phyloP scores from a whole-genome alignment of 139 green algal genomes.

The Chlamydomonas schloesseri region DNA sequence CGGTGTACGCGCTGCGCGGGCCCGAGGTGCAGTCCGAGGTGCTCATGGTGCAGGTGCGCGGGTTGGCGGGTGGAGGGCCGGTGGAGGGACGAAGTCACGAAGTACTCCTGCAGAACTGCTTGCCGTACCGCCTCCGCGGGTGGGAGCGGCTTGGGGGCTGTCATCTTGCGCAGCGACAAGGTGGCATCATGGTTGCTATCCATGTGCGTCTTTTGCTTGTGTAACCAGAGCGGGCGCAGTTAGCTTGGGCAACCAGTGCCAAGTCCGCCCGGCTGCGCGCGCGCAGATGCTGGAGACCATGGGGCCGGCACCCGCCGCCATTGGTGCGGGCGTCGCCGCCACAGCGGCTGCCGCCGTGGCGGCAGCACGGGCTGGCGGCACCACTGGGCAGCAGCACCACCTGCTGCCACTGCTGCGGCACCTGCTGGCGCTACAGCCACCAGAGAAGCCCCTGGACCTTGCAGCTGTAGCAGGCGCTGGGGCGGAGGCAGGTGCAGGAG shows the following conservation, averaged over 20 bases:
- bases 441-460: neutral
- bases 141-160: no score
- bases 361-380: neutral
- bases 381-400: neutral
- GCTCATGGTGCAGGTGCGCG: conserved; percentile 50
- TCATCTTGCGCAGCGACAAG: no score
- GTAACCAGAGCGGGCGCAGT: no score
- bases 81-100: no score
- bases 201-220: no score
- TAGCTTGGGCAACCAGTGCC: no score
- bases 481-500: neutral
- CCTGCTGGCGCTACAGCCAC: neutral
- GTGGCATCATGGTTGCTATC: no score
- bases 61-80: conserved; percentile 25
- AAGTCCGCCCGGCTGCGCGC: no score
- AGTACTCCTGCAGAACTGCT: no score
- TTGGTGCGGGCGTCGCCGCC: no score
- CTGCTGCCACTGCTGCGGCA: conserved; percentile 19
- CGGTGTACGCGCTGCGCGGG: conserved; percentile 72
- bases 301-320: neutral
- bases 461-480: neutral
- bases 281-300: neutral
- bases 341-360: neutral
- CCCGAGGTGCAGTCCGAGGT: conserved; percentile 77
- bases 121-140: no score